Percentiles rank a stretch among this genome's conserved stretches.
These are phyloP conservation scores for Ustilago sp. DNA, from an alignment of 1,284 basidiomycete species.

Conservation along the genomic window DNA sequence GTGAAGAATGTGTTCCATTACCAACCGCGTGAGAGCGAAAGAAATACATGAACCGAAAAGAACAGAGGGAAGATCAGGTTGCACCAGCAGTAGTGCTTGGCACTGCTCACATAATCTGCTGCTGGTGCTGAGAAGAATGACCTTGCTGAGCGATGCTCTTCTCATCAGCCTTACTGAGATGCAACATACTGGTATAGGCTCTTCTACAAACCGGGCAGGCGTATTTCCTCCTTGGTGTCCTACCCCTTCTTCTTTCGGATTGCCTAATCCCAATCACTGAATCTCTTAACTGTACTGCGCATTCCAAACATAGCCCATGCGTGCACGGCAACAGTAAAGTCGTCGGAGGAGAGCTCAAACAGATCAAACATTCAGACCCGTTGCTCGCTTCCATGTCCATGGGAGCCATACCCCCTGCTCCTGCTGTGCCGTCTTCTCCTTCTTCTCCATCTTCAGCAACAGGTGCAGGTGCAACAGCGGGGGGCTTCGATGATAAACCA, in stretches of 20 bases:
- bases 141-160: constrained; percentile 51
- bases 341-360: constrained; percentile 60
- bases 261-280: constrained; percentile 60
- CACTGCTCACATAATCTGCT: background rate
- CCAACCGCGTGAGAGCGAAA: no score
- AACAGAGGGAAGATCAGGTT: no score
- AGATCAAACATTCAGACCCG: constrained; percentile 66
- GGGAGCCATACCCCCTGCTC: constrained; percentile 1
- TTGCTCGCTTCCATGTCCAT: constrained; percentile 48
- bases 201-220: constrained; percentile 67
- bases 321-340: constrained; percentile 68
- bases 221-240: constrained; percentile 60
- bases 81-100: background rate
- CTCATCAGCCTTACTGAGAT: constrained; percentile 59
- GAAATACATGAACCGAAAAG: no score
- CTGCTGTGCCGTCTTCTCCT: constrained; percentile 22
- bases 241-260: constrained; percentile 60
- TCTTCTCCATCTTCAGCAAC: constrained; percentile 23
- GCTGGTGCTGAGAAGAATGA: background rate
- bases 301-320: constrained; percentile 67
- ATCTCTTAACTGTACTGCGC: constrained; percentile 65
- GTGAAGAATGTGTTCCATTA: no score
- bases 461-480: constrained; percentile 35
- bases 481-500: constrained; percentile 57
- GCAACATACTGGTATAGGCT: constrained; percentile 58